Conservation (phyloP, 441 rosid genomes). For the Erysimum cheiri region DNA sequence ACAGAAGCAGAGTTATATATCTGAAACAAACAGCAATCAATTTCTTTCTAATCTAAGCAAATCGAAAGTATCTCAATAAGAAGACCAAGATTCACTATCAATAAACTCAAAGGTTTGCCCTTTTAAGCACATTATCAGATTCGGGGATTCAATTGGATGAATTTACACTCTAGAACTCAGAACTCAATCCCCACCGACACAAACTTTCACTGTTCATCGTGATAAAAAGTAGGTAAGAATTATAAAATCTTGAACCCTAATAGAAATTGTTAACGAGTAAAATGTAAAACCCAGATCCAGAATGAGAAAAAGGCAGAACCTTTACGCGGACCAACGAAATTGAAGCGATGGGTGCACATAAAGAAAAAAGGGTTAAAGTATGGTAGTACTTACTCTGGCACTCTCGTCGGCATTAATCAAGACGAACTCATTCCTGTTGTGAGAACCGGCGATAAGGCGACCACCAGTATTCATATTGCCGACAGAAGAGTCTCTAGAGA, state of each 20-base stretch:
- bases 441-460: conserved; percentile 93
- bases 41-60: no score
- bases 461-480: conserved; percentile 82
- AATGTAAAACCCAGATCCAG: conserved; percentile 38
- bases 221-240: conserved; percentile 6
- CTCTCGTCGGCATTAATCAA: conserved; percentile 90
- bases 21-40: neutral
- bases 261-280: neutral
- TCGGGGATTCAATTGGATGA: conserved; percentile 1
- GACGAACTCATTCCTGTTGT: conserved; percentile 94
- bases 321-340: conserved; percentile 25
- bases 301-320: conserved; percentile 22
- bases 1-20: neutral
- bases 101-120: neutral
- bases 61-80: neutral
- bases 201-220: conserved; percentile 27
- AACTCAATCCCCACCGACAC: conserved; percentile 36
- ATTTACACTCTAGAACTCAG: neutral
- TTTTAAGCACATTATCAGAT: neutral
- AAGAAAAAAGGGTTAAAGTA: no score
- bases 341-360: conserved; percentile 17
- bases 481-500: conserved; percentile 10
- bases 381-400: conserved; percentile 61
- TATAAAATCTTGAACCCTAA: conserved; percentile 7
- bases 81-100: neutral